These are phyloP conservation scores for Aspergillus nanangensis DNA, from an alignment of 495 filamentous ascomycete genomes.

Conservation along the genomic window DNA sequence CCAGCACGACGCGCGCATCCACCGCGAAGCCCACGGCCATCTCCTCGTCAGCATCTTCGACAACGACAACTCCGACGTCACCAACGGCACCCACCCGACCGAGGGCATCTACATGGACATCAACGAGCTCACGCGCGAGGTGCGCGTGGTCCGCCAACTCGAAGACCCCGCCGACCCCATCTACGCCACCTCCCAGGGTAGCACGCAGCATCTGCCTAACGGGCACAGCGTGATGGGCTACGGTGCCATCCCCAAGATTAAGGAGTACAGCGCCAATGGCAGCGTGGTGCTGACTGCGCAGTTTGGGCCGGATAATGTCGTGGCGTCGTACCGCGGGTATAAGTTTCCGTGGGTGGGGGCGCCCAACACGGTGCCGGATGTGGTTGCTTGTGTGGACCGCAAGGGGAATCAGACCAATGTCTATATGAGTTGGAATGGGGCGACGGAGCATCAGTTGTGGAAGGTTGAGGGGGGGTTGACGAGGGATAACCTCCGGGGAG, in stretches of 20 bases:
- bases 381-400: constrained; percentile 6
- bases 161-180: constrained; percentile 21
- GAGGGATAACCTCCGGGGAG: background rate
- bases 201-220: constrained; percentile 28
- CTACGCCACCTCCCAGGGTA: constrained; percentile 34
- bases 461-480: background rate
- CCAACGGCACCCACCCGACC: constrained; percentile 4
- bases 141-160: constrained; percentile 3
- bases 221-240: constrained; percentile 38
- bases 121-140: constrained; percentile 8
- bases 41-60: constrained; percentile 22
- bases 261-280: constrained; percentile 30
- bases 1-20: constrained; percentile 27
- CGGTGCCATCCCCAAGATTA: constrained; percentile 35
- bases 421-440: constrained; percentile 35
- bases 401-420: constrained; percentile 1
- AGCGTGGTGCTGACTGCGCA: constrained; percentile 9
- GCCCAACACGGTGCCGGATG: constrained; percentile 12
- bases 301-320: constrained; percentile 7
- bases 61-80: constrained; percentile 13
- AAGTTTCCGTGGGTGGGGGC: constrained; percentile 13
- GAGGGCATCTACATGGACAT: constrained; percentile 19
- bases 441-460: constrained; percentile 16
- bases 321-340: constrained; percentile 15
- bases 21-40: constrained; percentile 17